Percentiles rank a stretch among this genome's conserved stretches.
These are phyloP conservation scores for Cercospora berteroae DNA, from an alignment of 2,329 filamentous ascomycete species.

Conservation along the genomic window DNA sequence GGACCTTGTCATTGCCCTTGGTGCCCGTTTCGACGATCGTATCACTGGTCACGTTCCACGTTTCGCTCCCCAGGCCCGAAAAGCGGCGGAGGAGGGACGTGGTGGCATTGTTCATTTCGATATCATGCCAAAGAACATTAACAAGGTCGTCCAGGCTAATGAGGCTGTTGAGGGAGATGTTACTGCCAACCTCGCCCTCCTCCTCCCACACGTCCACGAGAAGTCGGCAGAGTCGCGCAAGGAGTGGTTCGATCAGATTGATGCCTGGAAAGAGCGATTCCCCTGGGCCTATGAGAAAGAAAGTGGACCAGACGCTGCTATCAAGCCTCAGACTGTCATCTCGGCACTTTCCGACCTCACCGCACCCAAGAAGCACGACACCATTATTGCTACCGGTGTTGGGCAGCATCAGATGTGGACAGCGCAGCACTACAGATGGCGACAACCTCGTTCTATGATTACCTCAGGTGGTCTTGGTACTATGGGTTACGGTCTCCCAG, in stretches of 20 bases:
- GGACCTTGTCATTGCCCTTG: slow-evolving; percentile 91
- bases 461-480: slow-evolving; percentile 93
- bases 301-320: slow-evolving; percentile 65
- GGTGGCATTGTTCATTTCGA: slow-evolving; percentile 98
- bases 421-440: slow-evolving; percentile 95
- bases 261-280: slow-evolving; percentile 87
- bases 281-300: slow-evolving; percentile 82
- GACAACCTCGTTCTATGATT: slow-evolving; percentile 87
- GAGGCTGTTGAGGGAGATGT: slow-evolving; percentile 95
- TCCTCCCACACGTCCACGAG: slow-evolving; percentile 69
- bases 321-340: slow-evolving; percentile 93
- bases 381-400: slow-evolving; percentile 88
- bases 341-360: slow-evolving; percentile 86
- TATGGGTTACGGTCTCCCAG: slow-evolving; percentile 93
- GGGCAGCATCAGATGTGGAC: slow-evolving; percentile 99
- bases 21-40: slow-evolving; percentile 93
- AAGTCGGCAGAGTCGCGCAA: slow-evolving; percentile 64
- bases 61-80: slow-evolving; percentile 85
- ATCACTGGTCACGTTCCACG: slow-evolving; percentile 78
- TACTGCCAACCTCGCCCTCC: slow-evolving; percentile 68
- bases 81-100: slow-evolving; percentile 76
- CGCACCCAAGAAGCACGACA: slow-evolving; percentile 73
- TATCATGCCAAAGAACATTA: slow-evolving; percentile 99
- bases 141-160: slow-evolving; percentile 96
- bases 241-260: slow-evolving; percentile 88